Evolutionary conservation across 176 grass and related monocot genomes (phyloP), one percentile per base, ranked within the genome.

Genomic region (Avena eriantha): DNA sequence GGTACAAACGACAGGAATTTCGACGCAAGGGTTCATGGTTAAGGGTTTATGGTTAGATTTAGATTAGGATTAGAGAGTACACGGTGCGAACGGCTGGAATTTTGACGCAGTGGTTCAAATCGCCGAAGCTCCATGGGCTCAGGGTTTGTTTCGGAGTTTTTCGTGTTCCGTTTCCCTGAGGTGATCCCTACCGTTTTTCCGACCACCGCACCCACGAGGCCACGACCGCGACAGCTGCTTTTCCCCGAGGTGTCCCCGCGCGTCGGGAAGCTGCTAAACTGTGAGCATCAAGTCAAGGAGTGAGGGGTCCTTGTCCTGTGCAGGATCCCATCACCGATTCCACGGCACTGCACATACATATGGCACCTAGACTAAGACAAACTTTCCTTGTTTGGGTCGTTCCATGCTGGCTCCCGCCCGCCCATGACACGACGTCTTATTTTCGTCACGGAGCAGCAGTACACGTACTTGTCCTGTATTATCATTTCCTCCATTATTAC

Each of bases 251-350:
- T 58, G 55, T 41, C 39, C 39, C 39, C 39, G 39, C 6, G 39
- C 39, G 39, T 41, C 39, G 39, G 6, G 39, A 8, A 41, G 39
- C 39, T 41, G 39, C 39, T 41, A 41, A 35, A 5, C 45, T 2
- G 9, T 47, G 56, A 71, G n/a, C 21, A 22, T 46, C 26, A 9
- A 33, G 47, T 29, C 24, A 76, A 76, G 23, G 49, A 49, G 13
- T 1, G 72, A 51, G 46, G 48, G 73, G 73, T 73, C 73, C 48
- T 33, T 76, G 73, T 76, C 47, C 47, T 23, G 47, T 58, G 63
- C 26, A 22, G 61, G 69, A 69, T 34, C 63, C 19, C 18, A 77
- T 77, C 29, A n/a, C 60, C 16, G 5, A 80, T 80, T 64, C 58
- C 58, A 10, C 56, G 56, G 14, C 56, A 61, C 56, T 24, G 35